These are phyloP conservation scores for Saccharomycopsis phalli DNA, from an alignment of 1,139 yeast species.

Conservation along the genomic window DNA sequence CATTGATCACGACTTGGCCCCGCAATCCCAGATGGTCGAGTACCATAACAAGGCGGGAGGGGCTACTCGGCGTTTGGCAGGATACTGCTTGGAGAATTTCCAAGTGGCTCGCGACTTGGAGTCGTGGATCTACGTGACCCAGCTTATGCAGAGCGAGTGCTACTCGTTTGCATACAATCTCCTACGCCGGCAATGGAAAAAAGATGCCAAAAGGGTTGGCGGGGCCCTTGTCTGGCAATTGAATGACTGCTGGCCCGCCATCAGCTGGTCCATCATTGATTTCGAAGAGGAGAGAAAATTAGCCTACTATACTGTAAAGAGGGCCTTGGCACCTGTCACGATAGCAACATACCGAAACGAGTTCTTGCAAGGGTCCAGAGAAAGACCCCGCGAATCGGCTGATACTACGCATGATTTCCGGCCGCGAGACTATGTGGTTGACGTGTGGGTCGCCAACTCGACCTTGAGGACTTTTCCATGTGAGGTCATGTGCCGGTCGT, in stretches of 20 bases:
- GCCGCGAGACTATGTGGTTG: slow-evolving; percentile 26
- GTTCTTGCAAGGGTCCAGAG: slow-evolving; percentile 15
- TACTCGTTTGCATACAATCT: slow-evolving; percentile 37
- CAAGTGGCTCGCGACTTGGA: too few relatives aligned
- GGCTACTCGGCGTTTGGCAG: slow-evolving; percentile 36
- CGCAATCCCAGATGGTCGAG: slow-evolving; percentile 33
- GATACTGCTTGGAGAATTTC: slow-evolving; percentile 38
- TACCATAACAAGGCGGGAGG: slow-evolving; percentile 39
- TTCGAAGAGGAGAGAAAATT: slow-evolving; percentile 34
- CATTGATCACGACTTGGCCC: slow-evolving; percentile 30
- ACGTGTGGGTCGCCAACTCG: slow-evolving; percentile 38
- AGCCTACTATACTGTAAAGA: slow-evolving; percentile 37
- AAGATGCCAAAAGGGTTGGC: slow-evolving; percentile 30
- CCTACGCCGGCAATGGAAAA: slow-evolving; percentile 41
- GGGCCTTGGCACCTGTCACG: slow-evolving; percentile 33
- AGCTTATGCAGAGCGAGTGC: slow-evolving; percentile 43
- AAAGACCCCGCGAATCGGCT: slow-evolving; percentile 6
- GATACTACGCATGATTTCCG: slow-evolving; percentile 26
- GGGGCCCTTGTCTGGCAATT: slow-evolving; percentile 44
- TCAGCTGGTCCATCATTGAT: slow-evolving; percentile 41
- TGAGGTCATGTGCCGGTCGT: slow-evolving; percentile 28
- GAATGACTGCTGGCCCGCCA: slow-evolving; percentile 45
- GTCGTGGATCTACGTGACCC: slow-evolving; percentile 40
- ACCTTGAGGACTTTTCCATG: slow-evolving; percentile 25
- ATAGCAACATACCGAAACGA: slow-evolving; percentile 33